Base-by-base conservation (phyloP, 768 basidiomycete genomes). In the Gloeophyllum trabeum region DNA sequence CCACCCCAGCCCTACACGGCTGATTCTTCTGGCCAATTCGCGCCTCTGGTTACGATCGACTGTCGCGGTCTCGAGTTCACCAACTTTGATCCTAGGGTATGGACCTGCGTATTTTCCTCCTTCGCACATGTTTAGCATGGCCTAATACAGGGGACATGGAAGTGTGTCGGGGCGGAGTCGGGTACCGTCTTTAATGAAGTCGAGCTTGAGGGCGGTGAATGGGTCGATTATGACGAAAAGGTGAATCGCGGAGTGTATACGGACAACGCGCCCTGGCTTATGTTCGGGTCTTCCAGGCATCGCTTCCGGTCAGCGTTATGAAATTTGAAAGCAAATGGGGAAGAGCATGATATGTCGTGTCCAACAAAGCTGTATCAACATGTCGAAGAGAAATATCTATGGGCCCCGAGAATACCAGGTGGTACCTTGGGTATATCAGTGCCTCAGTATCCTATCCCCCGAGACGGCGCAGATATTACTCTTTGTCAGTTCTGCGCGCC, bases 171-270 rank as follows among this genome's bases (percentile, higher is more conserved):
- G 5, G 56, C 55, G 3, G 71, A 68, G 28, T 67, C 66, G 1
- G 71, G 73, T 4, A 72, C 72, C 0, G 42, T 56, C 3, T 92
- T 92, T 53, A 38, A 62, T 6, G 76, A 87, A 2, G 69, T 87
- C n/a, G 77, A 81, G 24, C 62, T 88, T 32, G 58, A 57, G 1
- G 76, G 81, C 21, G 73, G 67, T 3, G 77, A 80, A 56, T 94
- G 91, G 91, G 74, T 67, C 10, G 90, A 92, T 51, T 94, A 94
- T 50, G 90, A 94, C 50, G 90, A 94, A 58, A 89, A 91, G 73
- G 90, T 81, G 46, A 35, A 61, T 18, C 44, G 39, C 25, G 14
- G 22, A 10, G 21, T 19, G 24, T 14, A n/a, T 22, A 35, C 20
- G 12, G 25, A 41, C 24, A 7, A 13, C 23, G 18, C 19, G 19